Base-by-base conservation (phyloP, 2,329 filamentous ascomycete species). In the Dothideomycetes sp. region DNA sequence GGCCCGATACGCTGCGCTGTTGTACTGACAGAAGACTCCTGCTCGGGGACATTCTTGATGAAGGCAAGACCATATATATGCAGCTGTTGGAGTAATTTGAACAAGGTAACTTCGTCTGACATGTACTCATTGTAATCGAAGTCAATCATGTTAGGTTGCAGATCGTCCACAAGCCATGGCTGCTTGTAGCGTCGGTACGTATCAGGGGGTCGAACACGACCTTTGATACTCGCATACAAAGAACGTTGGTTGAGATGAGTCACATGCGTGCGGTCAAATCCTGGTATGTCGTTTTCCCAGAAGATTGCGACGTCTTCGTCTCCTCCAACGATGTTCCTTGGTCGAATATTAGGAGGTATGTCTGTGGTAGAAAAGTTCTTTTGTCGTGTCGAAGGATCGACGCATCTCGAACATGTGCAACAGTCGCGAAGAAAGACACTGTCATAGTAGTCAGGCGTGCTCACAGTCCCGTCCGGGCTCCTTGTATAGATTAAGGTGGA, bases 111-210 rank as follows among this genome's bases (percentile, higher is more conserved):
- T 33, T 74, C 75, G 11, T 69, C 54, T 1, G 62, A 57, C 69
- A 93, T 81, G 62, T 86, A 95, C 27, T 79, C 76, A 0, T 75
- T 54, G 60, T 82, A 94, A 40, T 77, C 67, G 30, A 91, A 66
- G 60, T 73, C 77, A 34, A 66, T 62, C 9, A 77, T 64, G n/a
- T 70, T 60, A 6, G 52, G 51, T 12, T 63, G n/a, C n/a, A n/a
- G n/a, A n/a, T n/a, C n/a, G n/a, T n/a, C n/a, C n/a, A n/a, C n/a
- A n/a, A n/a, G n/a, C n/a, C n/a, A n/a, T n/a, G n/a, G n/a, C n/a
- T n/a, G n/a, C n/a, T n/a, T n/a, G n/a, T n/a, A n/a, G n/a, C n/a
- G n/a, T n/a, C n/a, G n/a, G n/a, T n/a, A n/a, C n/a, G n/a, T n/a
- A n/a, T n/a, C n/a, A n/a, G n/a, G n/a, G n/a, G n/a, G n/a, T n/a